Evolutionary conservation across 805 yeast genomes (phyloP).

Genomic region (Jamesozyma rosinii): DNA sequence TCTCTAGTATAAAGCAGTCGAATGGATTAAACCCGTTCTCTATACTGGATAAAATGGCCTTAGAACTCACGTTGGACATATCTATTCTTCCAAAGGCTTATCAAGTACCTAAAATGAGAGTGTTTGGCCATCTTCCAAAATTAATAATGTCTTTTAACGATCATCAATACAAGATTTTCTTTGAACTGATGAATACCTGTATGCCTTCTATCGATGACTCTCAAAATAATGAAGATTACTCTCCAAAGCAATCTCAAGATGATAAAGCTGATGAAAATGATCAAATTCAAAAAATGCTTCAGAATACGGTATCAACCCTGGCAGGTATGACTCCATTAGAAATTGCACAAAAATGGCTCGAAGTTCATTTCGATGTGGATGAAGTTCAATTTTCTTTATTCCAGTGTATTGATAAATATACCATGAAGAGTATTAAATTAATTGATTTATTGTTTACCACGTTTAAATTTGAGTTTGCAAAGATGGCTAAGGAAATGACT

Average conservation of each 20-base stretch:
- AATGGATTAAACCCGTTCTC: slow-evolving; percentile 36
- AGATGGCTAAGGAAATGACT: slow-evolving; percentile 51
- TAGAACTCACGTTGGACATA: slow-evolving; percentile 66
- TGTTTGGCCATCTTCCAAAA: slow-evolving; percentile 69
- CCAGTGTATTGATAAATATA: slow-evolving; percentile 55
- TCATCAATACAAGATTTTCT: slow-evolving; percentile 78
- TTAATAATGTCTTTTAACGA: slow-evolving; percentile 71
- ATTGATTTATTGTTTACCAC: slow-evolving; percentile 65
- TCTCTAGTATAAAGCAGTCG: slow-evolving; percentile 53
- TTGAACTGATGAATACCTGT: slow-evolving; percentile 63
- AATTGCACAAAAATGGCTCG: slow-evolving; percentile 55
- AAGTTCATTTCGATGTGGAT: slow-evolving; percentile 62
- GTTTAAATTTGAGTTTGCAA: slow-evolving; percentile 50
- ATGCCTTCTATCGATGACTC: slow-evolving; percentile 3
- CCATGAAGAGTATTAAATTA: slow-evolving; percentile 55
- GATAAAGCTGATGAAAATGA: slow-evolving; percentile 6
- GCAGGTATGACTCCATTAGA: slow-evolving; percentile 37
- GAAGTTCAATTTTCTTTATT: slow-evolving; percentile 50
- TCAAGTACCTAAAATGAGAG: slow-evolving; percentile 59
- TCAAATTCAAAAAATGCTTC: slow-evolving; percentile 22
- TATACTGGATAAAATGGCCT: slow-evolving; percentile 65
- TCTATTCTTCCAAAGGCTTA: slow-evolving; percentile 79
- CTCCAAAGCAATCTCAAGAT: not conserved
- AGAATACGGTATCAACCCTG: slow-evolving; percentile 18
- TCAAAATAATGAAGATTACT: slow-evolving; percentile 4